phyloP scores from a whole-genome alignment of 257 asterid species.

The Gardenia jasminoides region DNA sequence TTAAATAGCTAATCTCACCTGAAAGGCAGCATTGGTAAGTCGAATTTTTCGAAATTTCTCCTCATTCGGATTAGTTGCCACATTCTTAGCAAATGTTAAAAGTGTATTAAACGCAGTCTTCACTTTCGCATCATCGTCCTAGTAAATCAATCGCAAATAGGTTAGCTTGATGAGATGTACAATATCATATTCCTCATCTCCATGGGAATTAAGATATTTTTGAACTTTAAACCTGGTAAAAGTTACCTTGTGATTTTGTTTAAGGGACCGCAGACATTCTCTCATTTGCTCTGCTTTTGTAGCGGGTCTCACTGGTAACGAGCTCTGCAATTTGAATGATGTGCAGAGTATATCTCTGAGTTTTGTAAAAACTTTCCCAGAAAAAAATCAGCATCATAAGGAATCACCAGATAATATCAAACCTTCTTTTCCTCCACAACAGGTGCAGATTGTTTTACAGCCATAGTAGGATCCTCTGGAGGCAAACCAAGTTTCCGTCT shows the following conservation, averaged over 20 bases:
- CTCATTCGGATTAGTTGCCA: constrained; percentile 82
- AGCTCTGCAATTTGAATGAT: constrained; percentile 55
- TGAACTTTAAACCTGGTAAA: not conserved
- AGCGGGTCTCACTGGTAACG: constrained; percentile 82
- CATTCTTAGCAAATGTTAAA: constrained; percentile 81
- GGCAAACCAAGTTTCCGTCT: constrained; percentile 95
- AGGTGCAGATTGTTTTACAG: constrained; percentile 63
- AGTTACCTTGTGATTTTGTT: constrained; percentile 81
- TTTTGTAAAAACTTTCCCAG: constrained; percentile 10
- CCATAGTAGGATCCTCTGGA: constrained; percentile 62
- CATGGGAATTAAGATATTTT: not conserved
- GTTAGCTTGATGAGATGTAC: not conserved
- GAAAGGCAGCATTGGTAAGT: constrained; percentile 76
- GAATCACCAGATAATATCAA: constrained; percentile 10
- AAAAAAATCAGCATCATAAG: constrained; percentile 10
- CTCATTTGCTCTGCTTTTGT: constrained; percentile 94
- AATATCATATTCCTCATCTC: not conserved
- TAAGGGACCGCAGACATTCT: constrained; percentile 83
- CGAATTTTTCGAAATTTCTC: constrained; percentile 94
- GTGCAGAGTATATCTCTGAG: constrained; percentile 19
- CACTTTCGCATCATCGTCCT: constrained; percentile 91
- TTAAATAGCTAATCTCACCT: constrained; percentile 41
- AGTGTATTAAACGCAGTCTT: constrained; percentile 92
- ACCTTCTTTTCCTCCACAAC: constrained; percentile 93
- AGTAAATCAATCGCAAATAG: constrained; percentile 21